Base-by-base conservation (phyloP, 768 basidiomycete species). In the Xanthoconium stramineum region DNA sequence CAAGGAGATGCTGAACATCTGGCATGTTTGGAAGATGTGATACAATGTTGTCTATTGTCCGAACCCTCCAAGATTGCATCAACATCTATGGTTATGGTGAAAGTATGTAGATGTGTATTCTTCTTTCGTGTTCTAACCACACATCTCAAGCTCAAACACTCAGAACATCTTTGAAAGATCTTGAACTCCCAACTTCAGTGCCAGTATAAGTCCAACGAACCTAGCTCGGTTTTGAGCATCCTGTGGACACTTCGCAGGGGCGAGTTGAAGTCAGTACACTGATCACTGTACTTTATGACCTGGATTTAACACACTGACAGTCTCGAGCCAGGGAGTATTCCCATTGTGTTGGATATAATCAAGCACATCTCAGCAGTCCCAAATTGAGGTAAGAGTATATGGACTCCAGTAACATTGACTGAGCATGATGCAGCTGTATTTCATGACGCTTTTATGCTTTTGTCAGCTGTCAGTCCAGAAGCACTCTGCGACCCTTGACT, bases 1-100 rank as follows among this genome's bases (percentile, higher is more conserved):
- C 66, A 56, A 45, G 66, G 71, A 43, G 80, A 84, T 33, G 58
- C 74, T 5, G 77, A 79, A 24, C 65, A 85, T 19, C 61, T 88
- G 45, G 70, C 71, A 39, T 71, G 72, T 40, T 74, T 82, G 9
- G 69, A 75, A 48, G 63, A 60, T 19, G 35, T 65, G 20, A 37
- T 67, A 33, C 57, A 47, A 17, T 60, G 37, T 49, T 51, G 46
- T 39, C 46, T 67, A 35, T 38, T 45, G 46, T 39, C 53, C 6
- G 57, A 61, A 1, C 61, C 65, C 35, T 40, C 45, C 40, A 46
- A 42, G 17, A 59, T 59, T 17, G 17, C 37, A 24, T 60, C 57
- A 39, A 37, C 55, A 11, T 53, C 60, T 17, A 54, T 57, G 32
- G 14, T 55, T n/a, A 59, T 50, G 4, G 62, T 60, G 28, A 70